Evolutionary conservation across 1,284 basidiomycete genomes (phyloP), one percentile per base, ranked within the genome.

Genomic region (Polyporus tsugae): DNA sequence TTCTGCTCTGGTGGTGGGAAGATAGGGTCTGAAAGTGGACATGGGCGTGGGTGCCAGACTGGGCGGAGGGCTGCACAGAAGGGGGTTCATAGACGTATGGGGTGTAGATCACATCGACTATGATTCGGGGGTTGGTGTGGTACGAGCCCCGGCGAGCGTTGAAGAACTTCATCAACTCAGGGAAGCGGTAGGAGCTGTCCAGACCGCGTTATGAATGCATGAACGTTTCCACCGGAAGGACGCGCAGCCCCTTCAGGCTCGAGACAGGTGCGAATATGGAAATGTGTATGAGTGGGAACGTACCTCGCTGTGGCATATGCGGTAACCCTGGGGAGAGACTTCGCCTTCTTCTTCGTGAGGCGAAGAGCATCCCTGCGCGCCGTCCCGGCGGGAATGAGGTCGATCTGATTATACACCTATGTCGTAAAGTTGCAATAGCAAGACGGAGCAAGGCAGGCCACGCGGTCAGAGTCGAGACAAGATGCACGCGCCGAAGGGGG

Each of bases 261-360:
- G 17, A 33, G 17, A 52, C 11, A 29, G 22, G 38, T 39, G 58
- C 58, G n/a, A 11, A 60, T 60, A 29, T 29, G 38, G 58, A 6
- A 41, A 60, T 41, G 22, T 38, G 38, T 60, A 10, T 38, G 58
- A 60, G 38, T 36, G 19, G 55, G 81, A 39, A 52, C 87, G 74
- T 80, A 96, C 94, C 89, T 92, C 46, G 96, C 95, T 17, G 96
- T 98, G 65, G 95, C 95, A 81, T 98, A 98, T 2, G 96, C 96
- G 4, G 96, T 98, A 22, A 97, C 96, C 73, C 97, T 84, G n/a
- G 97, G 96, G 39, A 98, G 80, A 53, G 93, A 95, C 74, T 96
- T 96, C 42, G 96, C 96, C 77, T 97, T 97, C 80, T 94, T 95
- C 82, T 97, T 97, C 0, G 96, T 98, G 71, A 98, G 81, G 68